Percentiles rank a stretch among this genome's conserved stretches.
Evolutionary conservation across 2,329 filamentous ascomycete species (phyloP).

Genomic region (Mycosphaerella arachidis): DNA sequence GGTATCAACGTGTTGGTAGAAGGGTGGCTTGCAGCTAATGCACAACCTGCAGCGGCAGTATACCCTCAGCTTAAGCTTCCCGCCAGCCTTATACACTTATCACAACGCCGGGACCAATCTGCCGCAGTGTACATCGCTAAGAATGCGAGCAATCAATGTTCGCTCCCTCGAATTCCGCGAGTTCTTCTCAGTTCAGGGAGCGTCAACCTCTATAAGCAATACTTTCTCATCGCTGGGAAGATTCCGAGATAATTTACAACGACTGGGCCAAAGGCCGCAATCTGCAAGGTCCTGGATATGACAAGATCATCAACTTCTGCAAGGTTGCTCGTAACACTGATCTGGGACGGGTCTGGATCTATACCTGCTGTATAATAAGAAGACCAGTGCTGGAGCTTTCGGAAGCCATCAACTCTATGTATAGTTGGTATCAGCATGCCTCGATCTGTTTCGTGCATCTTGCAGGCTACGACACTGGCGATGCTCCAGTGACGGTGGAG

Average conservation of each 20-base stretch:
- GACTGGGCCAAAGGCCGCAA: background rate
- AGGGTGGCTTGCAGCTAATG: background rate
- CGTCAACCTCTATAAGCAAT: slow-evolving; percentile 11
- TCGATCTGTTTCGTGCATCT: background rate
- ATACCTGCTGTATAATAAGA: background rate
- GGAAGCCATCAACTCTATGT: background rate
- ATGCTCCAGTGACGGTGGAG: background rate
- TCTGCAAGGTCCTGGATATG: background rate
- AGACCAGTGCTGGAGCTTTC: background rate
- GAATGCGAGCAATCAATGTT: background rate
- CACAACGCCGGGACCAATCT: background rate
- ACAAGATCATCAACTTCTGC: slow-evolving; percentile 7
- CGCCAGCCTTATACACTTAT: too few species aligned
- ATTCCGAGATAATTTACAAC: slow-evolving; percentile 2
- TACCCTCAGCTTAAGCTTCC: too few species aligned
- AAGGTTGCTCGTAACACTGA: background rate
- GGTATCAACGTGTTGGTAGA: too few species aligned
- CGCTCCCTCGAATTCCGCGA: background rate
- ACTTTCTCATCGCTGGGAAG: slow-evolving; percentile 15
- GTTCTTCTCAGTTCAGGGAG: background rate
- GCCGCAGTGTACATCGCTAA: background rate
- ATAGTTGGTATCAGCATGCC: background rate
- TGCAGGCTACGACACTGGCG: background rate
- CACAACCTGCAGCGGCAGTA: background rate
- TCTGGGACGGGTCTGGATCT: background rate